Percentiles rank a stretch among this genome's conserved stretches.
These are phyloP conservation scores for Colletotrichum brevisporum DNA, from an alignment of 2,329 filamentous ascomycete genomes.

Conservation along the genomic window DNA sequence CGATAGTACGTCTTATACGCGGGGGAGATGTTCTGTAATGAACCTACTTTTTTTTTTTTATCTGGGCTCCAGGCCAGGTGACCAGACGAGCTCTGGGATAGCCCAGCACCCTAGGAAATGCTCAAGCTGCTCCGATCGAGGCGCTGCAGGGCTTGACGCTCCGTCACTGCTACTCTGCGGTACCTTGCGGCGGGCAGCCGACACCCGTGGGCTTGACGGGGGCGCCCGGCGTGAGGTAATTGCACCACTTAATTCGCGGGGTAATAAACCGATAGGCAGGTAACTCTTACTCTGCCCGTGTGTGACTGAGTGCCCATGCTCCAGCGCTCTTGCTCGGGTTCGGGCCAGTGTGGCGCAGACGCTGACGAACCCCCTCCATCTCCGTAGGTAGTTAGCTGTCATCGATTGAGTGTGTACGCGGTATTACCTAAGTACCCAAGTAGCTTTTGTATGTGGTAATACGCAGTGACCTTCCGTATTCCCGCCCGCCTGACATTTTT, in stretches of 20 bases:
- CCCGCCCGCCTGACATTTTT: background rate
- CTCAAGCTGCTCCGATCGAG: conserved; percentile 4
- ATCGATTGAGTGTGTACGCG: no score
- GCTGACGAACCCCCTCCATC: conserved; percentile 27
- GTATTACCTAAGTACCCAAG: no score
- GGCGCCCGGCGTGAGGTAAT: conserved; percentile 16
- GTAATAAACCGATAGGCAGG: background rate
- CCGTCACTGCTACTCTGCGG: conserved; percentile 8
- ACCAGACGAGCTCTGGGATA: conserved; percentile 14
- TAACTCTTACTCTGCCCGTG: no score
- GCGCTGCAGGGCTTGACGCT: conserved; percentile 1
- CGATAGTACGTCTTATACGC: background rate
- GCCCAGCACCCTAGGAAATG: background rate
- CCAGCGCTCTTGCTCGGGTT: conserved; percentile 9
- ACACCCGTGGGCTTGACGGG: background rate
- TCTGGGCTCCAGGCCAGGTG: background rate
- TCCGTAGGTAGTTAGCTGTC: background rate
- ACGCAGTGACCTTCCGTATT: no score
- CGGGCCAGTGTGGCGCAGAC: conserved; percentile 34
- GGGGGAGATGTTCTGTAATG: background rate
- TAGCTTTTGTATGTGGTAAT: no score
- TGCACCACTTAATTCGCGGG: conserved; percentile 16
- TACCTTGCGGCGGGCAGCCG: conserved; percentile 6
- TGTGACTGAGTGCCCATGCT: background rate
- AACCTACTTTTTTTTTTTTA: background rate